Conservation (phyloP, 192 early-diverging fungal genomes). For the Podila horticola region DNA sequence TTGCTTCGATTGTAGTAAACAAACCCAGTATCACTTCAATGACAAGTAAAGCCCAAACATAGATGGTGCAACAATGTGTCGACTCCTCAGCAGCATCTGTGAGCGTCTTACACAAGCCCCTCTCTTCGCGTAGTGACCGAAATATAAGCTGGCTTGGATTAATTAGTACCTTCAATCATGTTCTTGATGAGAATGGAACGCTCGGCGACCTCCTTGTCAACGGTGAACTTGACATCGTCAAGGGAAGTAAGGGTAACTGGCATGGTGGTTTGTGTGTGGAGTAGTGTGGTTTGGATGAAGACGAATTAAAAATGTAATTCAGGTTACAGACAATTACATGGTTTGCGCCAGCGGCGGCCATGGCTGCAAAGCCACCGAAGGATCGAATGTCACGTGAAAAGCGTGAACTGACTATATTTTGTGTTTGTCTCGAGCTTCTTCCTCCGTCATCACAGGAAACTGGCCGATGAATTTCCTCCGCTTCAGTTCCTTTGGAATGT, state of each 20-base stretch:
- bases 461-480: constrained; percentile 67
- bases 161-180: constrained; percentile 70
- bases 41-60: no score
- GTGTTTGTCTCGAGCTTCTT: constrained; percentile 12
- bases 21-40: no score
- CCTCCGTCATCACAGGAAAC: constrained; percentile 21
- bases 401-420: neutral
- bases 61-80: no score
- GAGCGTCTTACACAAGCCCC: no score
- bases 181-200: constrained; percentile 81
- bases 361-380: neutral
- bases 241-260: constrained; percentile 69
- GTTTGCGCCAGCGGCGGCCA: no score
- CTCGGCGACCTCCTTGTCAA: constrained; percentile 69
- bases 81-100: no score
- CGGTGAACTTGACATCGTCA: constrained; percentile 67
- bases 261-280: neutral
- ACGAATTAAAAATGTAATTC: neutral
- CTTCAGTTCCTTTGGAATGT: constrained; percentile 76
- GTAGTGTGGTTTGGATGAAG: neutral
- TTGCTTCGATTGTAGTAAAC: no score
- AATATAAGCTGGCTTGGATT: no score
- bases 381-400: no score
- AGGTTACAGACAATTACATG: no score
- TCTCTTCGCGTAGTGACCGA: no score